Evolutionary conservation across 1,284 basidiomycete genomes (phyloP), one percentile per base, ranked within the genome.

Genomic region (Ceratorhiza oryzae-sativae): DNA sequence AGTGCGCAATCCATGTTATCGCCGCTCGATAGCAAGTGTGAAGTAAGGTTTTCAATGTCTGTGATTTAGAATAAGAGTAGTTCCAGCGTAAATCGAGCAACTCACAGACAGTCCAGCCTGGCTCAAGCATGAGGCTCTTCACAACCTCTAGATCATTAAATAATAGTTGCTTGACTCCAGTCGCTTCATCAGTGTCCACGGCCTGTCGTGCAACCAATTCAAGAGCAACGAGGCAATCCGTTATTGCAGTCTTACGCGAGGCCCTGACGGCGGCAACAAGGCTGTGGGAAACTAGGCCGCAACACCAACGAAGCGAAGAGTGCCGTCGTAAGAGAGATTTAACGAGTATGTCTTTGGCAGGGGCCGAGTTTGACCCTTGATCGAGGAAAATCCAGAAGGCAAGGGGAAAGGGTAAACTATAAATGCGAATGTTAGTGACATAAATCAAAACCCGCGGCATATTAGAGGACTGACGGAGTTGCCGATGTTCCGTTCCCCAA

Each of bases 251-350:
- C 18, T 68, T 18, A 23, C 39, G 34, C 12, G 62, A 51, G 12
- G 39, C 8, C 20, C 34, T 20, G 25, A 46, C 41, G 1, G 65
- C 51, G 25, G 53, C 65, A 6, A 12, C 27, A 23, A 68, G 65
- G 10, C 25, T 51, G 46, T 68, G 65, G 25, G 51, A 36, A 39
- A 68, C 39, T 9, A 68, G 65, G 12, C 65, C 65, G 20, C 65
- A 68, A 10, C 51, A 18, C 65, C 65, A 68, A 18, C 23, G 13
- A 15, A 68, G 23, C 15, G 41, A 34, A 27, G 10, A 9, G 12
- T 36, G 53, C 45, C 32, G 53, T n/a, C 41, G 27, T 15, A 23
- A 18, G 9, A 68, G n/a, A 13, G 65, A 25, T 3, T 56, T 45
- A 6, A 27, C 5, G 23, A 68, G 30, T 34, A 39, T n/a, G 1